Base-by-base conservation (phyloP, 176 grass and related monocot genomes). In the Rhynchospora tenuis region DNA sequence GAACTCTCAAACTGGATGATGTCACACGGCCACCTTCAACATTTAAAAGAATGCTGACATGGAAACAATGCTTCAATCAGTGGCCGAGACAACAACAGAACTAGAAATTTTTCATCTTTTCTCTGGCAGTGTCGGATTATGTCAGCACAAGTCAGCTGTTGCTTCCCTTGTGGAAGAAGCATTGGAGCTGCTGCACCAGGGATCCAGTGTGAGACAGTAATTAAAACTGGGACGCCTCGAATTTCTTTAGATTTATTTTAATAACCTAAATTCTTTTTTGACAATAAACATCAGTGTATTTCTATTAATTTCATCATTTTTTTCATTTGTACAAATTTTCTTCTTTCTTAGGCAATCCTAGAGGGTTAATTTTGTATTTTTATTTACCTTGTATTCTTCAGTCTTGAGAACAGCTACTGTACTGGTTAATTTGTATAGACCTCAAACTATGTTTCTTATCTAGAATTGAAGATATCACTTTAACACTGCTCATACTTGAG, bases 81-180 rank as follows among this genome's bases (percentile, higher is more conserved):
- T 90, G 77, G 90, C 83, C 17, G 90, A 95, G 82, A 92, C 84
- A 1, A 92, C 88, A 70, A 85, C 93, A 60, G 86, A 95, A 52
- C 82, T 95, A 0, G 93, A 95, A 82, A 89, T 85, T 85, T 95
- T 92, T 80, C 90, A 90, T 87, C 81, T 92, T 59, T 95, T 90
- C 83, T 92, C 90, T 71, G 93, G 90, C 29, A 89, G 88, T 71
- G 86, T 69, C 0, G 93, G 93, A 43, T 26, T 95, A 43, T 77
- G 72, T 81, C 79, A 87, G 27, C 88, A 95, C 64, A 63, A 10
- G 9, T 86, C 66, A 4, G 51, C 46, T 59, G 84, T 92, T 17
- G 86, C 79, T 59, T 27, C 46, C 73, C 88, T 95, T 28, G 86
- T 95, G 7, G 83, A 84, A 75, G 70, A 76, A 7, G 90, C 86